Base-by-base conservation (phyloP, 2,329 filamentous ascomycete species). In the Stachybotrys chartarum region DNA sequence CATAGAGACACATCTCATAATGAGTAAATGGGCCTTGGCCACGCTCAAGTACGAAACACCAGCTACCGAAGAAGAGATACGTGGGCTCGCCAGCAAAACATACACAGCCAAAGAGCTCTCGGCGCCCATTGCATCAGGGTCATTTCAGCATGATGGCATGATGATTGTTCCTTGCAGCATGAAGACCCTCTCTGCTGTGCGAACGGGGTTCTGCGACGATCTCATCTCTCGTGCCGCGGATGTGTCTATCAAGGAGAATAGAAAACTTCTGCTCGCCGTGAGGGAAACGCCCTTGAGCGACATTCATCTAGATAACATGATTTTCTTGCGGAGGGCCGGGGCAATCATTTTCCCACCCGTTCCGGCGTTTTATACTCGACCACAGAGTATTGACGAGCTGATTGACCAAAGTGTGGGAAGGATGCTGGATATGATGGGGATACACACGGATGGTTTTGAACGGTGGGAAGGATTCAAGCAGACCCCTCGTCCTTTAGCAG, bases 11-110 rank as follows among this genome's bases (percentile, higher is more conserved):
- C 74, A 78, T 56, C 68, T 77, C 3, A 67, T 80, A 8, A 70
- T 80, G 50, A 72, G 68, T 58, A 77, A 78, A 60, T 80, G 77
- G 76, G 78, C 72, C 5, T 69, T 70, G 18, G 71, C 71, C 12
- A 80, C 77, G 0, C 67, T 77, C 49, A 75, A 77, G 58, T 76
- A 76, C 57, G 75, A 79, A 60, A 76, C 75, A 1, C 68, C 71
- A 49, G 72, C 71, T 55, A 68, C 66, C 17, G 66, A 66, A 0
- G 58, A 64, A 0, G 69, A 71, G 10, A 63, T 77, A 6, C 67
- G 64, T 5, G 68, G 69, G 0, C 61, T 78, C 1, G 74, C 75
- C 3, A 68, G 72, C 54, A 58, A 68, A 18, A 61, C 64, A 11
- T 71, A 78, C 63, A 70, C 60, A 5, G 65, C 68, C n/a, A 68